Percentiles rank a stretch among this genome's conserved stretches.
Evolutionary conservation across 192 early-diverging fungal species (phyloP).

Genomic region (Coemansia sp.): DNA sequence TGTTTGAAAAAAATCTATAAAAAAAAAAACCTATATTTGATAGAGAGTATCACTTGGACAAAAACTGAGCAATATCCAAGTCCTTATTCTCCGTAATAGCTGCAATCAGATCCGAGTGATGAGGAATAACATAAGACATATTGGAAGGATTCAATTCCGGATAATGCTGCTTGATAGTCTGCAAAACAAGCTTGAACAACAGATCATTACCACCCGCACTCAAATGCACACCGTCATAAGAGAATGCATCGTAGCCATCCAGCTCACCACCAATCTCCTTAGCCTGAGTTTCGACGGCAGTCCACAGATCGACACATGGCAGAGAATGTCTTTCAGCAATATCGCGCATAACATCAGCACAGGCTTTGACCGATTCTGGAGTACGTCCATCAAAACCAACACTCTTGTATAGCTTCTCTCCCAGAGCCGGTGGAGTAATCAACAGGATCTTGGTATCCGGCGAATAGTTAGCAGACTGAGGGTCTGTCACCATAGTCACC

Average conservation of each 20-base stretch:
- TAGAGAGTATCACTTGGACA: neutral
- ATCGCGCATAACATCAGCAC: constrained; percentile 20
- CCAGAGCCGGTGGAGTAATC: constrained; percentile 45
- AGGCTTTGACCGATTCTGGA: constrained; percentile 4
- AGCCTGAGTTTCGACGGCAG: constrained; percentile 22
- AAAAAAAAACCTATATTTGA: neutral
- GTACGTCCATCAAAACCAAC: constrained; percentile 5
- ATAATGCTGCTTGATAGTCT: constrained; percentile 7
- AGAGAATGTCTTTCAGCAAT: constrained; percentile 14
- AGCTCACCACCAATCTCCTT: neutral
- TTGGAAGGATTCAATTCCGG: constrained; percentile 34
- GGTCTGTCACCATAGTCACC: constrained; percentile 4
- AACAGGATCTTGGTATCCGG: constrained; percentile 23
- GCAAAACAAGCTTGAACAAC: constrained; percentile 24
- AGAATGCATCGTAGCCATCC: constrained; percentile 26
- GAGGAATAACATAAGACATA: constrained; percentile 27
- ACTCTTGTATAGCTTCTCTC: constrained; percentile 14
- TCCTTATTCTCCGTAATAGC: neutral
- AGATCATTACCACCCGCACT: constrained; percentile 47
- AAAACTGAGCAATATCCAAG: neutral
- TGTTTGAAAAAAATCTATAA: too few relatives aligned
- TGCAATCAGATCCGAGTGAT: neutral
- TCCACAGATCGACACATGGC: constrained; percentile 45
- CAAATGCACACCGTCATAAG: constrained; percentile 42
- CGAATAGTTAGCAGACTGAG: constrained; percentile 11